Conservation (phyloP, 306 rosid species). For the Prunus mume region DNA sequence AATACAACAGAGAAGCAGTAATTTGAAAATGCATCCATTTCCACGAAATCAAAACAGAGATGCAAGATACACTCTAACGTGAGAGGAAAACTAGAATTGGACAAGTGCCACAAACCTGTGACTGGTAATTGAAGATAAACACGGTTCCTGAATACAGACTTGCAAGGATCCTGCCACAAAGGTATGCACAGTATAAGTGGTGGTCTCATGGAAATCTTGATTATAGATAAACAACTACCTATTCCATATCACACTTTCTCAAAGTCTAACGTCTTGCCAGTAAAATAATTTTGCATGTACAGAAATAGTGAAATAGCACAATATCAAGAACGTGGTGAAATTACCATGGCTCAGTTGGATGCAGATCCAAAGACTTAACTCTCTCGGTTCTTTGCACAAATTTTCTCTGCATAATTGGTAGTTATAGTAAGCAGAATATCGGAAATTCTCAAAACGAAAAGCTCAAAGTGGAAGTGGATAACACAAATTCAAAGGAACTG, state of each 20-base stretch:
- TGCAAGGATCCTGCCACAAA: conserved; percentile 76
- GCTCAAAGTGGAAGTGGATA: conserved; percentile 5
- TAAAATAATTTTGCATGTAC: not conserved
- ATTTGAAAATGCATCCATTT: not conserved
- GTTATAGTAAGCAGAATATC: not conserved
- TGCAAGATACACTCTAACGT: not conserved
- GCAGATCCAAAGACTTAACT: conserved; percentile 40
- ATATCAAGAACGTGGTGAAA: not conserved
- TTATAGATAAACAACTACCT: no score
- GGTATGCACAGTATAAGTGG: not conserved
- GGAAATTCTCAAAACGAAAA: not conserved
- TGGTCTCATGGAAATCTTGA: not conserved
- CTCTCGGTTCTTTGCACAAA: conserved; percentile 32
- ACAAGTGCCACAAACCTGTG: conserved; percentile 54
- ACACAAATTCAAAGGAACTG: not conserved
- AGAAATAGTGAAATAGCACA: not conserved
- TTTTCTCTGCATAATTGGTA: conserved; percentile 24
- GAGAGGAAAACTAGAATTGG: not conserved
- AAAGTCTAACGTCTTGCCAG: not conserved
- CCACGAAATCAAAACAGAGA: not conserved
- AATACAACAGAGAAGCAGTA: not conserved
- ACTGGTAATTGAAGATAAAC: conserved; percentile 91
- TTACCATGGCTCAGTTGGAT: conserved; percentile 45
- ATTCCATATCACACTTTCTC: not conserved
- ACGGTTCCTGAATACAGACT: conserved; percentile 96